Base-by-base conservation (phyloP, 768 basidiomycete genomes). In the Punctularia strigosozonata region DNA sequence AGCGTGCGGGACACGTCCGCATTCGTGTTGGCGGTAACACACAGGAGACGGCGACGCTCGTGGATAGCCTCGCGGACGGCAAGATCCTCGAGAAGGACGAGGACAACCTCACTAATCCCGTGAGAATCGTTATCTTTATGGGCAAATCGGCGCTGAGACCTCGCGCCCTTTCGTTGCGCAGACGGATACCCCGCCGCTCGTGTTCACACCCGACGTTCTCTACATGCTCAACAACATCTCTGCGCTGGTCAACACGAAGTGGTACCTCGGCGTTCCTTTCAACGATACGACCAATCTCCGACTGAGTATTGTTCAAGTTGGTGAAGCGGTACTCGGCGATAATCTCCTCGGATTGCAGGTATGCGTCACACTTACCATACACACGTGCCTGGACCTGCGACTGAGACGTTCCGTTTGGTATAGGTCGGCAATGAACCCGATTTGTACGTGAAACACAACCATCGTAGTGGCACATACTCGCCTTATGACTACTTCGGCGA, bases 21-120 rank as follows among this genome's bases (percentile, higher is more conserved):
- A 57, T 87, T n/a, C 73, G 85, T 37, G 63, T 88, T 1, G 85
- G 86, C 19, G 85, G 85, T 33, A 88, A 88, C 56, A 77, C 80
- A 0, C 86, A 88, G 51, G 86, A 90, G 40, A 69, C 63, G 3
- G 78, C 64, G 5, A 56, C 58, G 4, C 54, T 75, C 43, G 75
- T 74, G 6, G 59, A 61, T 33, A 64, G 58, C 25, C 68, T 76
- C 6, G 52, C 68, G 0, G 65, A 74, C 35, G 63, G 63, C 17
- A 47, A 57, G 7, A 66, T 68, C 18, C 57, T 82, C 19, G 60
- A 69, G 34, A 85, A 83, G 53, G 61, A 64, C 39, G 42, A 50
- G 1, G 41, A 46, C 7, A 48, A 48, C 4, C 43, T 50, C 3
- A 47, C 53, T 3, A 69, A 69, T 46, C 66, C 69, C 3, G 71